Base-by-base conservation (phyloP, 192 early-diverging fungal species). In the Coemansia sp. region DNA sequence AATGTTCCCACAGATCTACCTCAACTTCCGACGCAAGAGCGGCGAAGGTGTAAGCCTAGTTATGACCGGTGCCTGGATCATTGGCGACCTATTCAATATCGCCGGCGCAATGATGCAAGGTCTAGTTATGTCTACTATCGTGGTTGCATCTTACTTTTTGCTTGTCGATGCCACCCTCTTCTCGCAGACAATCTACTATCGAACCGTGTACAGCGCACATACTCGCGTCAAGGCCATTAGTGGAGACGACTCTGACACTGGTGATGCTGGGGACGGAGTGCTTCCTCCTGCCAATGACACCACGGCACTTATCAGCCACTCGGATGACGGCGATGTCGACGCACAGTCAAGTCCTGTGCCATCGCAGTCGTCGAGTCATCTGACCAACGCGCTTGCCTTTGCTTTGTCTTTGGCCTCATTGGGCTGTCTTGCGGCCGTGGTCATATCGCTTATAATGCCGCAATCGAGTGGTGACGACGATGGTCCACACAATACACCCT, bases 1-100 rank as follows among this genome's bases (percentile, higher is more conserved):
- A 61, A 92, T 91, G 83, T 86, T 89, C 46, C 93, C 93, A 17
- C 92, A 95, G 84, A 78, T 95, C 32, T 89, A 78, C 67, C 84
- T 88, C 65, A 95, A 93, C 81, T 93, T 92, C 82, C 72, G 76
- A 71, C 84, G 90, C 31, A 89, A 92, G 69, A 91, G 87, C 72
- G 90, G 91, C 40, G 90, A 91, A 58, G 90, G 90, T 17, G 73
- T 95, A 11, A 93, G 91, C 27, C 66, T 91, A 56, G 63, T 75
- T 4, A 93, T 93, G 75, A 78, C 92, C 61, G 67, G 88, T 32
- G 87, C 92, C 50, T 95, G 93, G 93, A 73, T 92, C 4, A 70
- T 88, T 5, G 93, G 91, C 36, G 93, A 95, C 65, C 69, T 92
- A 10, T 88, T 92, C 77, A 91, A 89, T 69, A 72, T 93, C 22